Evolutionary conservation across 768 basidiomycete genomes (phyloP).

Genomic region (Auricularia cornea): DNA sequence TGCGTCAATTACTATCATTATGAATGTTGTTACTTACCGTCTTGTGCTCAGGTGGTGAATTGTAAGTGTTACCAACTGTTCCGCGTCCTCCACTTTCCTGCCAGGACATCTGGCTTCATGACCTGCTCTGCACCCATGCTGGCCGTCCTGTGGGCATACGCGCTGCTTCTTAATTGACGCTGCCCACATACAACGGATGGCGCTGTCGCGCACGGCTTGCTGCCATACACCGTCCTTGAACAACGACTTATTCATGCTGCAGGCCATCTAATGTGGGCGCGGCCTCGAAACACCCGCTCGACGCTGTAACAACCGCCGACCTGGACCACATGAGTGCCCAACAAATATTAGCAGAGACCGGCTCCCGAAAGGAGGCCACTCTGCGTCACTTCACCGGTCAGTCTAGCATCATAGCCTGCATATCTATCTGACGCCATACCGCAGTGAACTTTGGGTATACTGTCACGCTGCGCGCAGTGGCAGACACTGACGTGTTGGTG

Average conservation of each 20-base stretch:
- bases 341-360: slow-evolving; percentile 73
- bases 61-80: too few relatives aligned
- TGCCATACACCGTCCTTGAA: too few relatives aligned
- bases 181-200: too few relatives aligned
- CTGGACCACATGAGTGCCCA: slow-evolving; percentile 69
- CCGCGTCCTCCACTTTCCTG: too few relatives aligned
- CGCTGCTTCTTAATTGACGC: too few relatives aligned
- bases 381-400: slow-evolving; percentile 91
- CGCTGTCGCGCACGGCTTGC: too few relatives aligned
- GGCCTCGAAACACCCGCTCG: slow-evolving; percentile 13
- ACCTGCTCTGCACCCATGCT: too few relatives aligned
- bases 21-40: neutral
- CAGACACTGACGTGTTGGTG: slow-evolving; percentile 1
- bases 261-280: neutral
- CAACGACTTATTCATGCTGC: neutral
- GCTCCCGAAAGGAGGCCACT: slow-evolving; percentile 61
- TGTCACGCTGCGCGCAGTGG: neutral
- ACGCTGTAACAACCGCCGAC: slow-evolving; percentile 75
- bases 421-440: slow-evolving; percentile 6
- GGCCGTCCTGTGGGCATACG: too few relatives aligned
- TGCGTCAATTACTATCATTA: neutral
- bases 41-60: neutral
- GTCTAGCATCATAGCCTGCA: slow-evolving; percentile 19
- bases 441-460: slow-evolving; percentile 83
- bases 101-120: too few relatives aligned